Base-by-base conservation (phyloP, 495 filamentous ascomycete species). In the Aspergillus campestris region DNA sequence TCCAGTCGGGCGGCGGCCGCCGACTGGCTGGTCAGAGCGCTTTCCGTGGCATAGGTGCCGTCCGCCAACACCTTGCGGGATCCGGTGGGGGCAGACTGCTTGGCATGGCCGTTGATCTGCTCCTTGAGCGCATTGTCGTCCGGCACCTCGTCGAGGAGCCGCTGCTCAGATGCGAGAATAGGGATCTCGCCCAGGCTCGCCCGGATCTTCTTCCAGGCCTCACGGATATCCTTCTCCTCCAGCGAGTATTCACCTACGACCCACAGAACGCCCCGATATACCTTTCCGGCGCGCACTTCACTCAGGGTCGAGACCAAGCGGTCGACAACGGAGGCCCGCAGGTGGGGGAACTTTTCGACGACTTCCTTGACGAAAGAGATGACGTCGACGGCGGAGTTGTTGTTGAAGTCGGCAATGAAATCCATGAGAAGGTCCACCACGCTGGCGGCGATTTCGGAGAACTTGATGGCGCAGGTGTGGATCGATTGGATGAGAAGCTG, bases 351-450 rank as follows among this genome's bases (percentile, higher is more conserved):
- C 60, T 92, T 95, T 71, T 99, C 94, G 4, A 96, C 94, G 6
- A 99, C 94, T 59, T 99, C 94, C 65, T 99, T 99, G 38, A 97
- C 90, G 52, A 99, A 99, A 13, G 86, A 85, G 56, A 99, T 96
- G 8, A 99, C 90, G 68, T 99, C 94, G 27, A 99, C 87, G 2
- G 94, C 92, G 2, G 90, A 94, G 35, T 88, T 84, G 57, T 89
- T 95, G 74, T 92, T 97, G 65, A 96, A 96, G 62, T 99, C 94
- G 44, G 86, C 88, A 60, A 99, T 97, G 60, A 97, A 96, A 59
- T 99, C 92, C 90, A 99, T 99, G n/a, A 99, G 71, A 7, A 95
- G 75, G 45, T 88, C 94, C 44, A 99, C 94, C 38, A 97, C 94
- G 60, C 87, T 95, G 32, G 91, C 87, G 39, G 94, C 94, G 42